These are phyloP conservation scores for Calonectria montana DNA, from an alignment of 2,329 filamentous ascomycete genomes.

Conservation along the genomic window DNA sequence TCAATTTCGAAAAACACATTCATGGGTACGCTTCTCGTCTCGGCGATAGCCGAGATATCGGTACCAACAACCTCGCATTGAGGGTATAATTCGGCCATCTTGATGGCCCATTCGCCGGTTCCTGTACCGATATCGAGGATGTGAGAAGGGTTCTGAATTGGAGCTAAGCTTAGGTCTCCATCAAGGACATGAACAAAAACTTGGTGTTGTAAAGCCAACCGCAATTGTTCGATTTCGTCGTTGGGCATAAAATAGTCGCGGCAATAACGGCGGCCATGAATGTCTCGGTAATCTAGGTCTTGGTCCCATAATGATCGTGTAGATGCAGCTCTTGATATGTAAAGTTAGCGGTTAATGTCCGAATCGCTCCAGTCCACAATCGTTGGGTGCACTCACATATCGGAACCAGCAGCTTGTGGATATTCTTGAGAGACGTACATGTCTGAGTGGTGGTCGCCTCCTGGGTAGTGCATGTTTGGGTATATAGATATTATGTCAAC, in stretches of 20 bases:
- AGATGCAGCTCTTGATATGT: conserved; percentile 50
- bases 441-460: conserved; percentile 50
- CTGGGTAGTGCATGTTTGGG: conserved; percentile 54
- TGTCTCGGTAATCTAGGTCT: conserved; percentile 67
- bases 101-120: conserved; percentile 63
- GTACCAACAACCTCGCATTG: conserved; percentile 68
- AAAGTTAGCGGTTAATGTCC: conserved; percentile 6
- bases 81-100: conserved; percentile 65
- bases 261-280: conserved; percentile 73
- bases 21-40: conserved; percentile 66
- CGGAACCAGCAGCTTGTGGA: conserved; percentile 35
- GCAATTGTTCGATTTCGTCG: conserved; percentile 73
- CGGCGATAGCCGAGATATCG: conserved; percentile 67
- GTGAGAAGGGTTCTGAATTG: conserved; percentile 51
- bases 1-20: conserved; percentile 72
- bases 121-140: conserved; percentile 71
- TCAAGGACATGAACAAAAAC: conserved; percentile 67
- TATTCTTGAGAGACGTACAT: conserved; percentile 48
- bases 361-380: neutral
- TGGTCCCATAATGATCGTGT: conserved; percentile 62
- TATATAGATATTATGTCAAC: conserved; percentile 58
- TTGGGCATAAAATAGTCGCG: conserved; percentile 74
- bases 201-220: conserved; percentile 71
- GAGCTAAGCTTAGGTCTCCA: conserved; percentile 57
- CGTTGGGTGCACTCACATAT: conserved; percentile 53